Conservation (phyloP, 129 eudicot species). For the Escallonia rubra region DNA sequence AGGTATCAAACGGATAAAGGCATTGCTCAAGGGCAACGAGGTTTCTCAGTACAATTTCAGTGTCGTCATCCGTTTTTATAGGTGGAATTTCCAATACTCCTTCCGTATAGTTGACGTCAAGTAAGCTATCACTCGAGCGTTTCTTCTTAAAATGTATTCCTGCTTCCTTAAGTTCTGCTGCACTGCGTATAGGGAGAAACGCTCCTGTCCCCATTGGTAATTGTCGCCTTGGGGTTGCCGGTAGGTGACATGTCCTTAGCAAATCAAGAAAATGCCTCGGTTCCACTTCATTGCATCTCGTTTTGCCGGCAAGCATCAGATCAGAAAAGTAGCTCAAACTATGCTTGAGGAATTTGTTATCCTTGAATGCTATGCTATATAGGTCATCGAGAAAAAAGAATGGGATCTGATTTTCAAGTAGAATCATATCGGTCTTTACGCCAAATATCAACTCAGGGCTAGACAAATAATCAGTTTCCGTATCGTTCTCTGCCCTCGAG, state of each 20-base stretch:
- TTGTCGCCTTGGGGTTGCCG: background rate
- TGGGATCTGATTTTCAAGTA: constrained; percentile 16
- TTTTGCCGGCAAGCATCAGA: no score
- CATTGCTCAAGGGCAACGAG: constrained; percentile 11
- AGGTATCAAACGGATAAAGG: constrained; percentile 11
- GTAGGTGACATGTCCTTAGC: constrained; percentile 10
- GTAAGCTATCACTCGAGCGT: background rate
- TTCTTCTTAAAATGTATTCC: constrained; percentile 11
- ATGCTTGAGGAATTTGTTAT: background rate
- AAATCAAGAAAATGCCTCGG: constrained; percentile 4
- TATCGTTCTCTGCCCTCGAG: background rate
- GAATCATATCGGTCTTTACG: constrained; percentile 1
- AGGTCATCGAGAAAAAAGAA: constrained; percentile 9
- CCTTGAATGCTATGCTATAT: constrained; percentile 1
- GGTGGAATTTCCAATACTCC: constrained; percentile 19
- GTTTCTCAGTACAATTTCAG: constrained; percentile 17
- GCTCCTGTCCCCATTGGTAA: background rate
- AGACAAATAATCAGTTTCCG: background rate
- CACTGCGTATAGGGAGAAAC: background rate
- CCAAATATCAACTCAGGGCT: background rate
- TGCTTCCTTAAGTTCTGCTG: constrained; percentile 11
- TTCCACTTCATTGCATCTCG: background rate
- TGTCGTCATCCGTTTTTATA: background rate
- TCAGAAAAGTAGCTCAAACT: background rate
- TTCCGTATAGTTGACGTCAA: constrained; percentile 6